Conservation (phyloP, 2,329 filamentous ascomycete species). For the Neonectria faginata region DNA sequence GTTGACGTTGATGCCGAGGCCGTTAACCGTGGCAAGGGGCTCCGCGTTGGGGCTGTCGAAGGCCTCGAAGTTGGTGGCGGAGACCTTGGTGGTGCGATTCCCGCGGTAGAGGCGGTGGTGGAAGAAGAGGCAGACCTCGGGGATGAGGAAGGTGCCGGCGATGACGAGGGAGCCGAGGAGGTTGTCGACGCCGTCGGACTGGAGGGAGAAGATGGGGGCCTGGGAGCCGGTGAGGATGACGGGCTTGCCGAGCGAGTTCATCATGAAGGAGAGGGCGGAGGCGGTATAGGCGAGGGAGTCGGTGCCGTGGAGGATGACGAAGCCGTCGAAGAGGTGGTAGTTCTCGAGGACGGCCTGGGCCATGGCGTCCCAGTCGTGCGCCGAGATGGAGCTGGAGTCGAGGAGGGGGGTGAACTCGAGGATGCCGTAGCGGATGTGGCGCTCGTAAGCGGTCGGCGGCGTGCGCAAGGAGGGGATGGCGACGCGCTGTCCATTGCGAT, state of each 20-base stretch:
- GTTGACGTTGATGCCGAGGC: slow-evolving; percentile 81
- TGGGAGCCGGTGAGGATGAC: slow-evolving; percentile 87
- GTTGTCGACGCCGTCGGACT: slow-evolving; percentile 93
- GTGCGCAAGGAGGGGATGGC: slow-evolving; percentile 79
- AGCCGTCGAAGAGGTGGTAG: slow-evolving; percentile 89
- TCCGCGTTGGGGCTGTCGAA: slow-evolving; percentile 90
- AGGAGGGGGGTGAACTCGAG: slow-evolving; percentile 87
- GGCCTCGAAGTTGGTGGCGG: slow-evolving; percentile 85
- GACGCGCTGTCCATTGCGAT: slow-evolving; percentile 61
- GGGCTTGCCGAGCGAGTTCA: slow-evolving; percentile 89
- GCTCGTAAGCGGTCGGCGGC: slow-evolving; percentile 81
- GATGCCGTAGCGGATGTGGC: slow-evolving; percentile 85
- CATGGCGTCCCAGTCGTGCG: slow-evolving; percentile 87
- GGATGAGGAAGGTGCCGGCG: slow-evolving; percentile 91
- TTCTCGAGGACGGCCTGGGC: slow-evolving; percentile 83
- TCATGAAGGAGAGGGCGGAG: slow-evolving; percentile 92
- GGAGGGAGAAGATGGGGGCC: slow-evolving; percentile 88
- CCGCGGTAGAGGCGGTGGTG: slow-evolving; percentile 91
- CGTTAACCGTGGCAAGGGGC: slow-evolving; percentile 84
- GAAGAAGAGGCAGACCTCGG: slow-evolving; percentile 94
- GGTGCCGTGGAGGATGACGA: slow-evolving; percentile 91
- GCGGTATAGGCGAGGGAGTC: slow-evolving; percentile 91
- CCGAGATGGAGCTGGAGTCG: slow-evolving; percentile 91
- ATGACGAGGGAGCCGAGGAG: slow-evolving; percentile 89
- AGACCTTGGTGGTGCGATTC: slow-evolving; percentile 89